Evolutionary conservation across 2,329 filamentous ascomycete species (phyloP).

Genomic region (Colletotrichum sp.): DNA sequence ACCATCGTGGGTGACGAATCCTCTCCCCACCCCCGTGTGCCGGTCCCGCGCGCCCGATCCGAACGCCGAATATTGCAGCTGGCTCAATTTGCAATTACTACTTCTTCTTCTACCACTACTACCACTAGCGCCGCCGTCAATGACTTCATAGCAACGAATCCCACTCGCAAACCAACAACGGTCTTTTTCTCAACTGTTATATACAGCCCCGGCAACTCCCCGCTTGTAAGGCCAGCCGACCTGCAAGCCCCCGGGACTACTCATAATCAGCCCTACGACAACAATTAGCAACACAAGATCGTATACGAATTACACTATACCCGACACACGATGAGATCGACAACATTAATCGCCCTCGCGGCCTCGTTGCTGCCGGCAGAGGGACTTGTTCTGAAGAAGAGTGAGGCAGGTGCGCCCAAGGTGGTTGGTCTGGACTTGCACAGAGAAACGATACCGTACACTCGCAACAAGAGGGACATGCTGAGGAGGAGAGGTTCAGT

Average conservation of each 20-base stretch:
- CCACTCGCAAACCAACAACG: not conserved
- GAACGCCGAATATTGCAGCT: not conserved
- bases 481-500: slow-evolving; percentile 48
- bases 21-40: slow-evolving; percentile 13
- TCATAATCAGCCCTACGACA: not conserved
- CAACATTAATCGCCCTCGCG: slow-evolving; percentile 31
- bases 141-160: slow-evolving; percentile 12
- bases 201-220: not conserved
- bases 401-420: slow-evolving; percentile 35
- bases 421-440: slow-evolving; percentile 53
- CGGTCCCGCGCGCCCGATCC: not conserved
- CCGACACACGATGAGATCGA: slow-evolving; percentile 38
- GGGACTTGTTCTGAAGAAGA: slow-evolving; percentile 32
- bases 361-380: slow-evolving; percentile 31
- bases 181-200: not conserved
- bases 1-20: slow-evolving; percentile 20
- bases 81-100: not conserved
- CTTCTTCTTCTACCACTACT: not conserved
- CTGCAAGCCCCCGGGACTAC: not conserved
- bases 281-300: not conserved
- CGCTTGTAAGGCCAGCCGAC: not conserved
- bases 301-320: not conserved
- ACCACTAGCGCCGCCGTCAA: not conserved
- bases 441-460: slow-evolving; percentile 31
- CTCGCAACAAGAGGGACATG: slow-evolving; percentile 14